A percentile compares a stretch with the other conserved stretches of the same genome.
Evolutionary conservation across 1,139 yeast genomes (phyloP).

Genomic region (Schizosaccharomyces versatilis): DNA sequence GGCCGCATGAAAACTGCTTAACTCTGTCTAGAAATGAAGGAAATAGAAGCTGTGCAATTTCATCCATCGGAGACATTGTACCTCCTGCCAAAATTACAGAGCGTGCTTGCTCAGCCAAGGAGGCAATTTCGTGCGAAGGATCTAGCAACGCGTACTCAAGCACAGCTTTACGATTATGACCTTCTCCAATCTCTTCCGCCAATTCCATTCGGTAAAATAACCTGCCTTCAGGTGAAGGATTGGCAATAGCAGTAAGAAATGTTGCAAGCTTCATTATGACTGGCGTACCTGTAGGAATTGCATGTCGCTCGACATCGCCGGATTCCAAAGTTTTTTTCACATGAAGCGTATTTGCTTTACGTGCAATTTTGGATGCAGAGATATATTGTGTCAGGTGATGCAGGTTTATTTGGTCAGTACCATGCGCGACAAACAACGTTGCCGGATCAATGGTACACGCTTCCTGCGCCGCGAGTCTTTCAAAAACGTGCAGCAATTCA

Average conservation of each 20-base stretch:
- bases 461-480: not conserved
- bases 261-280: constrained; percentile 42
- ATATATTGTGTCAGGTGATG: constrained; percentile 46
- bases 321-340: constrained; percentile 7
- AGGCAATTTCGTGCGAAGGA: constrained; percentile 50
- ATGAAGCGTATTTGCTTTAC: constrained; percentile 24
- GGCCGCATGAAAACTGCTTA: constrained; percentile 52
- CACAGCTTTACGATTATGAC: not conserved
- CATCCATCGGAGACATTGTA: constrained; percentile 78
- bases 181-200: constrained; percentile 17
- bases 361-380: constrained; percentile 51
- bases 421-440: constrained; percentile 23
- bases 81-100: constrained; percentile 83
- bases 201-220: constrained; percentile 31
- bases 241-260: constrained; percentile 43
- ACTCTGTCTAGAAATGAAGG: constrained; percentile 32
- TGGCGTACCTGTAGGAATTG: constrained; percentile 21
- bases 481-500: constrained; percentile 27
- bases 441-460: constrained; percentile 21
- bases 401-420: constrained; percentile 47
- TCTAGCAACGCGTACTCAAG: constrained; percentile 58
- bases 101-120: constrained; percentile 40
- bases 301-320: not conserved
- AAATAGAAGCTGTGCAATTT: constrained; percentile 41
- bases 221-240: constrained; percentile 64